phyloP scores from a whole-genome alignment of 1,139 yeast genomes.

The Pichia sp. region DNA sequence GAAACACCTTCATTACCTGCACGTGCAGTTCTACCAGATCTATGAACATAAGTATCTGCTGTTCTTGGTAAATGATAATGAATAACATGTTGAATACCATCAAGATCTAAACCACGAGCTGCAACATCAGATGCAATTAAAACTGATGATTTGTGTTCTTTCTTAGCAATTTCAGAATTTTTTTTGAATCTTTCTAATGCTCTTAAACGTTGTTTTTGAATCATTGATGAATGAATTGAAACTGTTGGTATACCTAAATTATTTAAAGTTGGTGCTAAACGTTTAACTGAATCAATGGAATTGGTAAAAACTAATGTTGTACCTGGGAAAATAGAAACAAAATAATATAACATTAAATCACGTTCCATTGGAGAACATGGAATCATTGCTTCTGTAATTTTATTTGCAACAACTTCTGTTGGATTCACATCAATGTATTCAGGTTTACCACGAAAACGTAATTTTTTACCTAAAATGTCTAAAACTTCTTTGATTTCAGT shows the following conservation, averaged over 20 bases:
- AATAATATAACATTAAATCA: constrained; percentile 85
- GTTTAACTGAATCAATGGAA: constrained; percentile 87
- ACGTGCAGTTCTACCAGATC: constrained; percentile 98
- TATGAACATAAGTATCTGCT: constrained; percentile 90
- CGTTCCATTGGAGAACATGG: constrained; percentile 91
- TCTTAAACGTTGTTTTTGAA: constrained; percentile 86
- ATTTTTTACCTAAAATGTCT: constrained; percentile 48
- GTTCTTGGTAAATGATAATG: constrained; percentile 94
- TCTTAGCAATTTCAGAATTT: constrained; percentile 42
- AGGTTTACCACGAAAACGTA: constrained; percentile 56
- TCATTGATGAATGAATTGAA: constrained; percentile 89
- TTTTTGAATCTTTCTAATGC: constrained; percentile 69
- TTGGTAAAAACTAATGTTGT: constrained; percentile 88
- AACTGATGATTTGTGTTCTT: constrained; percentile 52
- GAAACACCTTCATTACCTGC: constrained; percentile 94
- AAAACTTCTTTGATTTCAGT: constrained; percentile 36
- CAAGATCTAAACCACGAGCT: constrained; percentile 95
- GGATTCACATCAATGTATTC: constrained; percentile 81
- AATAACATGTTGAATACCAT: constrained; percentile 86
- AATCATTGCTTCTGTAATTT: constrained; percentile 77
- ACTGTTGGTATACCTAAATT: constrained; percentile 67
- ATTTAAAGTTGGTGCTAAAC: constrained; percentile 69
- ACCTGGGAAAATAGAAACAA: constrained; percentile 81
- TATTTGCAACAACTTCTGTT: constrained; percentile 67
- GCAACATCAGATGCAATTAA: constrained; percentile 96